phyloP scores from a whole-genome alignment of 1,284 basidiomycete genomes.

The Cryptococcus hybrid region DNA sequence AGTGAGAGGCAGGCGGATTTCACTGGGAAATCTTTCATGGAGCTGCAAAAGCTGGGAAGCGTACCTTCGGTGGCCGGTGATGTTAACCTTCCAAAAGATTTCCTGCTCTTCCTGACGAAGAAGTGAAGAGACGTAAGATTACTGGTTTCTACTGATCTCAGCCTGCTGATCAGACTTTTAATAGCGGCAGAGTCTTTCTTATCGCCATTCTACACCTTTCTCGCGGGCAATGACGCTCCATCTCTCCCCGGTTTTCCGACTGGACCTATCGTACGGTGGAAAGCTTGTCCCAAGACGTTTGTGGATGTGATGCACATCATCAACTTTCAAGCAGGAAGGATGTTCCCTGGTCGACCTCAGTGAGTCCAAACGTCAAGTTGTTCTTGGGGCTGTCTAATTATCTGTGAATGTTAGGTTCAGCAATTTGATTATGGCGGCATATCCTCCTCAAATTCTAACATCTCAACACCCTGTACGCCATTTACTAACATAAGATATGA shows the following conservation, averaged over 20 bases:
- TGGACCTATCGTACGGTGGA: constrained; percentile 20
- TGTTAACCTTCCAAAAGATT: too few species aligned
- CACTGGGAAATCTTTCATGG: constrained; percentile 7
- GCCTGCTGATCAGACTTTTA: not conserved
- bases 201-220: constrained; percentile 40
- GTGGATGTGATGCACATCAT: constrained; percentile 28
- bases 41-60: constrained; percentile 16
- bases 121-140: constrained; percentile 20
- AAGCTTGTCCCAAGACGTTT: constrained; percentile 10
- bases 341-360: constrained; percentile 31
- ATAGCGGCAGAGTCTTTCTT: constrained; percentile 22
- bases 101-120: not conserved
- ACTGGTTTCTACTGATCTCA: not conserved
- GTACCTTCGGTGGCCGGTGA: not conserved
- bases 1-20: constrained; percentile 12
- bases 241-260: constrained; percentile 23
- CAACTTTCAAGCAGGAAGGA: constrained; percentile 32
- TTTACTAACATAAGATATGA: not conserved
- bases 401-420: constrained; percentile 24
- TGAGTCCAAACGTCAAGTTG: constrained; percentile 12
- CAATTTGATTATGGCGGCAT: constrained; percentile 29
- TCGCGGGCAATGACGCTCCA: constrained; percentile 18
- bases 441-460: constrained; percentile 21
- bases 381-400: not conserved
- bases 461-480: constrained; percentile 21